phyloP scores from a whole-genome alignment of 2,329 filamentous ascomycete species.

The Phyllosticta paracitricarpa region DNA sequence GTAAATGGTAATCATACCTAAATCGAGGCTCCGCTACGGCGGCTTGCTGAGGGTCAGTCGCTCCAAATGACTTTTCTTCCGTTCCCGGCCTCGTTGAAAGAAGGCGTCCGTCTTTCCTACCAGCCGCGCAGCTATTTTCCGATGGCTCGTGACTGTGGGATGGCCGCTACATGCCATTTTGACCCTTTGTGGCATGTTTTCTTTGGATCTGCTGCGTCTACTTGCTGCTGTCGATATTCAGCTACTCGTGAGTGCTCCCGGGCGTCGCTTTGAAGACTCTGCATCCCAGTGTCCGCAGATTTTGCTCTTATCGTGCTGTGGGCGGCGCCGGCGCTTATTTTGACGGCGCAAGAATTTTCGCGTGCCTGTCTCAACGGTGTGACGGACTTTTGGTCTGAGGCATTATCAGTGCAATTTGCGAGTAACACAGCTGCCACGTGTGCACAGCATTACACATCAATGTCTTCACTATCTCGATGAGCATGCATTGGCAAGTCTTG shows the following conservation, averaged over 20 bases:
- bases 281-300: neutral
- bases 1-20: conserved; percentile 22
- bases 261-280: neutral
- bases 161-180: conserved; percentile 28
- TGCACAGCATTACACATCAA: too few relatives aligned
- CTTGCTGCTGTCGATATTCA: neutral
- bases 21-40: conserved; percentile 31
- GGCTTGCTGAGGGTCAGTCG: conserved; percentile 34
- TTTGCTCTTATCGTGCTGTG: neutral
- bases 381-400: too few relatives aligned
- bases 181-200: neutral
- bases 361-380: neutral
- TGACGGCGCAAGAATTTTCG: neutral
- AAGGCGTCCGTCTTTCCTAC: conserved; percentile 28
- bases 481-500: too few relatives aligned
- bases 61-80: conserved; percentile 30
- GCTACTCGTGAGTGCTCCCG: neutral
- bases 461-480: too few relatives aligned
- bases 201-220: neutral
- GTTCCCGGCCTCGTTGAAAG: conserved; percentile 34
- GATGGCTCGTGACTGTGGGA: conserved; percentile 34
- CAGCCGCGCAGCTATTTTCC: conserved; percentile 28
- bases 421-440: too few relatives aligned
- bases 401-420: too few relatives aligned
- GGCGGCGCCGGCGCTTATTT: neutral